A percentile compares a stretch with the other conserved stretches of the same genome.
phyloP scores from a whole-genome alignment of 345 rosid species.

The Zanthoxylum bungeanum region DNA sequence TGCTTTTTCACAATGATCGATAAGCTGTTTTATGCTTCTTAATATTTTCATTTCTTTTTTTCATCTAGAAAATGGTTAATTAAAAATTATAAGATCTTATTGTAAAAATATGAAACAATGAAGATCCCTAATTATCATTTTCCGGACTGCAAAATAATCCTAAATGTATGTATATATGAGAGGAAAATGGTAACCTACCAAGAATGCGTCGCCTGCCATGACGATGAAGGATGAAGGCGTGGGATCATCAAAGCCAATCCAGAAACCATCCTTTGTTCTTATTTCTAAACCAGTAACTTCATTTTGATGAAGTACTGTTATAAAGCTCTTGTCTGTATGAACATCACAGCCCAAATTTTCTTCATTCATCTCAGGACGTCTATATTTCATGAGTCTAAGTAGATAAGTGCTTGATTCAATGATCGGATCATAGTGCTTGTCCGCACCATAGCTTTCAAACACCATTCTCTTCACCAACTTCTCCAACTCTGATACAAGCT shows the following conservation, averaged over 20 bases:
- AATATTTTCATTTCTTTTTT: no score
- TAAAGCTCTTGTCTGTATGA: conserved; percentile 59
- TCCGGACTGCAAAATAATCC: no score
- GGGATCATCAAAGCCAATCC: conserved; percentile 42
- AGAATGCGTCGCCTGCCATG: conserved; percentile 53
- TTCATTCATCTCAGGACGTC: conserved; percentile 23
- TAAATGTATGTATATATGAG: no score
- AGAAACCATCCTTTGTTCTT: conserved; percentile 34
- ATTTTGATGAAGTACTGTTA: conserved; percentile 56
- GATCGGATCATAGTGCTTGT: conserved; percentile 32
- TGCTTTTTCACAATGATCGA: background rate
- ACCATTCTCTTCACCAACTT: conserved; percentile 45
- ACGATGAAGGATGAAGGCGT: conserved; percentile 47
- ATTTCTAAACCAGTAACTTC: conserved; percentile 53
- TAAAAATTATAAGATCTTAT: no score
- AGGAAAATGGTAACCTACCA: conserved; percentile 29
- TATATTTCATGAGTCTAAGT: conserved; percentile 47
- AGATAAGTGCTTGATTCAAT: conserved; percentile 31
- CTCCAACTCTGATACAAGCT: conserved; percentile 38
- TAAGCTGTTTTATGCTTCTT: no score
- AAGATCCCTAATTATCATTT: no score
- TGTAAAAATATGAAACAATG: background rate
- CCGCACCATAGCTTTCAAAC: conserved; percentile 50
- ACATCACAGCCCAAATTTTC: conserved; percentile 28
- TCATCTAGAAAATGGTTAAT: no score